Conservation (phyloP, 1,139 yeast species). For the Geotrichum australiense region DNA sequence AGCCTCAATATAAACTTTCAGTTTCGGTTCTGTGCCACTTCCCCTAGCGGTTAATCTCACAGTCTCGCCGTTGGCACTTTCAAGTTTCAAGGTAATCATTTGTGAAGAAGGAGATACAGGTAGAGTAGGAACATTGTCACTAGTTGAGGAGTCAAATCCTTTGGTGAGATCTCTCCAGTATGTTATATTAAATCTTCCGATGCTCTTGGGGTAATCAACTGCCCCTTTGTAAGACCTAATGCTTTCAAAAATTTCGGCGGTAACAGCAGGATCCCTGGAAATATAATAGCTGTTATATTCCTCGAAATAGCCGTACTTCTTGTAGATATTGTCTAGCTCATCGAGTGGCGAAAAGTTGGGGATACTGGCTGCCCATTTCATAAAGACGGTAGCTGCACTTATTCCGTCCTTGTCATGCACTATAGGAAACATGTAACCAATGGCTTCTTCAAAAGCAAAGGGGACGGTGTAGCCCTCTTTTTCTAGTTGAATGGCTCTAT, state of each 20-base stretch:
- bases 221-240: conserved; percentile 36
- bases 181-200: conserved; percentile 50
- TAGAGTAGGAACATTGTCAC: conserved; percentile 50
- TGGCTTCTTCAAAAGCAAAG: conserved; percentile 91
- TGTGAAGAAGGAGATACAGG: conserved; percentile 71
- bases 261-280: conserved; percentile 47
- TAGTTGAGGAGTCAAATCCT: conserved; percentile 70
- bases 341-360: conserved; percentile 33
- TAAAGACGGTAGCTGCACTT: conserved; percentile 69
- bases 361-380: conserved; percentile 54
- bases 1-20: conserved; percentile 88
- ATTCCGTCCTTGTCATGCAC: conserved; percentile 94
- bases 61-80: conserved; percentile 29
- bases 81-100: conserved; percentile 66
- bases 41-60: conserved; percentile 85
- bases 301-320: conserved; percentile 68
- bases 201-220: conserved; percentile 35
- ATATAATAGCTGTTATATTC: conserved; percentile 84
- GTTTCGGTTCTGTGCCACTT: conserved; percentile 94
- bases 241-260: conserved; percentile 46
- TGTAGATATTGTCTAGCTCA: conserved; percentile 52
- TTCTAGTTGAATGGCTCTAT: conserved; percentile 70
- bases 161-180: conserved; percentile 79
- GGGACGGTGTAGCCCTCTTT: conserved; percentile 62
- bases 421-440: conserved; percentile 86